Evolutionary conservation across 177 flowering plant species (phyloP), one percentile per base, ranked within the genome.

Genomic region (Tripterygium wilfordii): DNA sequence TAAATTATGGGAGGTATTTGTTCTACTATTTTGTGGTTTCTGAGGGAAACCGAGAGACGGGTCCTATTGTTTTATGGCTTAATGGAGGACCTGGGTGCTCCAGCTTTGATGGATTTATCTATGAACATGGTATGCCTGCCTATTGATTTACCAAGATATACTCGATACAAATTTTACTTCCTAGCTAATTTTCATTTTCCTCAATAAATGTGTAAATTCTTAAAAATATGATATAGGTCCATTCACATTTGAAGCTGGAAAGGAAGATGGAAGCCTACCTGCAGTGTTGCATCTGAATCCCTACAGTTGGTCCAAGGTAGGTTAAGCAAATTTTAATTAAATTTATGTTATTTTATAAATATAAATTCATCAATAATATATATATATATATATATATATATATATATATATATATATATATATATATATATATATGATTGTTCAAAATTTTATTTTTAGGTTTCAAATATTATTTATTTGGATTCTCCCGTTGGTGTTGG

Each of bases 1-100:
- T 5, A 3, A 32, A 32, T 32, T 32, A 4, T 38, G 15, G 16
- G 10, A 69, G 74, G 46, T 69, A 64, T 36, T 52, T 69, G 44
- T 69, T 57, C 48, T 69, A 69, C 45, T 65, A 69, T 43, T 69
- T 69, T 14, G 65, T 62, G 18, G 52, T 13, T 19, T 69, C 74
- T 0, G 74, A 69, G 20, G 53, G 65, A 46, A 60, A 69, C n/a
- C 59, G 67, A 5, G 12, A 22, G 3, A 55, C 32, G 7, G 74
- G 66, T 35, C 74, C 74, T 0, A 38, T 69, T 22, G 74, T 69
- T 19, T 23, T 69, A 3, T 69, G 74, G 74, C 64, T 69, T 0
- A 69, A 69, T 44, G 74, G 74, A 8, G 74, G 74, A 8, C 74
- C 74, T 9, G 74, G 74, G 0, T 69, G 74, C 58, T 69, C 74